Conservation (phyloP, 345 rosid species). For the Anastatica hierochuntica region DNA sequence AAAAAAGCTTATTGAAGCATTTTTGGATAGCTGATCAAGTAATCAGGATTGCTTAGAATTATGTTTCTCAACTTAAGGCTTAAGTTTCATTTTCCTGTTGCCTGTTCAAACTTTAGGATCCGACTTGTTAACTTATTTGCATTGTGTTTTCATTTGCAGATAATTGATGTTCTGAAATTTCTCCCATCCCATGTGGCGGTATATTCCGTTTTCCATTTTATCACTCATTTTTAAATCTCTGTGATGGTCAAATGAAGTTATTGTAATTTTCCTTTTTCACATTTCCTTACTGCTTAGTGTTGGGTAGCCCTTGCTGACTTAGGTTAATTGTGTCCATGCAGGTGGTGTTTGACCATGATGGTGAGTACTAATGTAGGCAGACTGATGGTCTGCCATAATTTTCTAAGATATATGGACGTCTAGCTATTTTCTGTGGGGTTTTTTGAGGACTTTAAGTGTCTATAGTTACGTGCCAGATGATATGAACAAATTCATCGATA, state of each 20-base stretch:
- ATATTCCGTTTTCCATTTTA: conserved; percentile 21
- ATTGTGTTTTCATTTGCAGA: conserved; percentile 38
- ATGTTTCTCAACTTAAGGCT: background rate
- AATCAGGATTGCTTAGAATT: background rate
- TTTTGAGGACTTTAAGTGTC: background rate
- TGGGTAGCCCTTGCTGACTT: conserved; percentile 1
- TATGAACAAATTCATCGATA: background rate
- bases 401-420: background rate
- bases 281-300: too few relatives aligned
- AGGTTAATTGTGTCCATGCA: conserved; percentile 31
- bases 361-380: conserved; percentile 42
- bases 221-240: conserved; percentile 6
- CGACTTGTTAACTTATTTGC: too few relatives aligned
- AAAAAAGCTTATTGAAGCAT: background rate
- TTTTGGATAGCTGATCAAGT: background rate
- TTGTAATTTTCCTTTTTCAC: background rate
- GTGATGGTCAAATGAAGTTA: background rate
- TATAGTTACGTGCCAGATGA: background rate
- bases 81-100: too few relatives aligned
- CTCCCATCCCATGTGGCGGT: conserved; percentile 90
- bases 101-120: too few relatives aligned
- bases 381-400: conserved; percentile 2
- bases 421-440: background rate
- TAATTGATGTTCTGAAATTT: conserved; percentile 80
- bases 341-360: conserved; percentile 99